A percentile compares a stretch with the other conserved stretches of the same genome.
Evolutionary conservation across 768 basidiomycete species (phyloP).

Genomic region (Auriscalpium orientale): DNA sequence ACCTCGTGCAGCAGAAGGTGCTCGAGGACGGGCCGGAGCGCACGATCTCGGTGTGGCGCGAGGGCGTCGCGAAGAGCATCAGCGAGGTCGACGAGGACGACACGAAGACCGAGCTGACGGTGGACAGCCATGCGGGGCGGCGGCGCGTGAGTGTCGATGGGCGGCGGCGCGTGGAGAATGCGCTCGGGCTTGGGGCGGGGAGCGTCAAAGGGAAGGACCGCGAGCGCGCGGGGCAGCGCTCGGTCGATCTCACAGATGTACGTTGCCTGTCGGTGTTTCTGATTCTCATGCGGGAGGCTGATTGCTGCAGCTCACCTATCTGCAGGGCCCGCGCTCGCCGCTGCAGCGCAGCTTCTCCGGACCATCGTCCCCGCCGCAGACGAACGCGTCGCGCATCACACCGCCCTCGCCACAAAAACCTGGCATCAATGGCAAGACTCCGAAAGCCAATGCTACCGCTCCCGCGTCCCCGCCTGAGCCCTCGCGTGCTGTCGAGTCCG

Average conservation of each 20-base stretch:
- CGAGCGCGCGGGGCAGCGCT: conserved; percentile 10
- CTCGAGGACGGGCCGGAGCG: conserved; percentile 27
- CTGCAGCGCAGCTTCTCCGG: conserved; percentile 2
- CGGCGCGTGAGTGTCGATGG: conserved; percentile 8
- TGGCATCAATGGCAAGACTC: no score
- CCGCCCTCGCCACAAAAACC: no score
- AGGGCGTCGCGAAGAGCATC: conserved; percentile 24
- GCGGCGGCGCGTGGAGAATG: conserved; percentile 6
- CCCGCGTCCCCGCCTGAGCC: conserved; percentile 28
- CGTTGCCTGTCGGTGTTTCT: not conserved
- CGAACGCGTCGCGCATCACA: not conserved
- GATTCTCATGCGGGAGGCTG: not conserved
- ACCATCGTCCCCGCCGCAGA: conserved; percentile 7
- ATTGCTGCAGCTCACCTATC: not conserved
- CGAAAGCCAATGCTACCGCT: not conserved
- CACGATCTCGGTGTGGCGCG: conserved; percentile 30
- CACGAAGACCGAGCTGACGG: conserved; percentile 10
- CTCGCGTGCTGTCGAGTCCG: conserved; percentile 36
- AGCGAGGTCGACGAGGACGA: conserved; percentile 6
- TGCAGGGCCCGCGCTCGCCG: conserved; percentile 3
- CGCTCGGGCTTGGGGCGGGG: not conserved
- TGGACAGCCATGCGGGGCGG: conserved; percentile 19
- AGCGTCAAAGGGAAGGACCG: conserved; percentile 13
- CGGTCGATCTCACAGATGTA: conserved; percentile 24
- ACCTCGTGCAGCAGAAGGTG: conserved; percentile 25